Evolutionary conservation across 495 filamentous ascomycete genomes (phyloP).

Genomic region (Chaetomium cochliodes): DNA sequence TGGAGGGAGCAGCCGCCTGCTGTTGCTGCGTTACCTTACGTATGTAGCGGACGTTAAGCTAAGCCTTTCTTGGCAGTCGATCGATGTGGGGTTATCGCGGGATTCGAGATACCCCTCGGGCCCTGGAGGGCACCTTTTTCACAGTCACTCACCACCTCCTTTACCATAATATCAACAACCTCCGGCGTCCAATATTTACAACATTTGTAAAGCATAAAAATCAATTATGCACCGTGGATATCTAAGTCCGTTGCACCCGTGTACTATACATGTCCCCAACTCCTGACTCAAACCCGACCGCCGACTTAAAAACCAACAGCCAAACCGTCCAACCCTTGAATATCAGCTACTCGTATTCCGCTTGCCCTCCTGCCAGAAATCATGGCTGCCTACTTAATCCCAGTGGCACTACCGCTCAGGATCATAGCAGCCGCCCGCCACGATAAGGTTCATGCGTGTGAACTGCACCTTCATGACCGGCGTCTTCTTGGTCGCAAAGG

Average conservation of each 20-base stretch:
- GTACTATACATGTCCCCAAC: conserved; percentile 12
- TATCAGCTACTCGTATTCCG: not conserved
- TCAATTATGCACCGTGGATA: conserved; percentile 7
- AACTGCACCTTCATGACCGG: conserved; percentile 92
- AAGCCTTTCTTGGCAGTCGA: conserved; percentile 26
- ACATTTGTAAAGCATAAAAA: no score
- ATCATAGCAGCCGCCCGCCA: conserved; percentile 81
- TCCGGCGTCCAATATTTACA: no score
- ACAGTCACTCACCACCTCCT: not conserved
- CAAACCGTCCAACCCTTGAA: not conserved
- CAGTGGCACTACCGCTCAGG: conserved; percentile 38
- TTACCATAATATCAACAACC: no score
- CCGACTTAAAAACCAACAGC: not conserved
- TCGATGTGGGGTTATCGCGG: conserved; percentile 23
- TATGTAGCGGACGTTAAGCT: conserved; percentile 17
- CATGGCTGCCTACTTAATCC: not conserved
- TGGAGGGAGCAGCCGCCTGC: not conserved
- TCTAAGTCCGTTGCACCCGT: not conserved
- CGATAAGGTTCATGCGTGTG: conserved; percentile 86
- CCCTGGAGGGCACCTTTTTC: no score
- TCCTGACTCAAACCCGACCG: conserved; percentile 1
- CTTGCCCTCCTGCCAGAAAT: not conserved
- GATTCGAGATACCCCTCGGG: not conserved
- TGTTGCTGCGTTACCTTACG: conserved; percentile 5
- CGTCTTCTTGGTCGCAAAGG: conserved; percentile 92